These are phyloP conservation scores for Puccinia triticina DNA, from an alignment of 1,284 basidiomycete species.

Conservation along the genomic window DNA sequence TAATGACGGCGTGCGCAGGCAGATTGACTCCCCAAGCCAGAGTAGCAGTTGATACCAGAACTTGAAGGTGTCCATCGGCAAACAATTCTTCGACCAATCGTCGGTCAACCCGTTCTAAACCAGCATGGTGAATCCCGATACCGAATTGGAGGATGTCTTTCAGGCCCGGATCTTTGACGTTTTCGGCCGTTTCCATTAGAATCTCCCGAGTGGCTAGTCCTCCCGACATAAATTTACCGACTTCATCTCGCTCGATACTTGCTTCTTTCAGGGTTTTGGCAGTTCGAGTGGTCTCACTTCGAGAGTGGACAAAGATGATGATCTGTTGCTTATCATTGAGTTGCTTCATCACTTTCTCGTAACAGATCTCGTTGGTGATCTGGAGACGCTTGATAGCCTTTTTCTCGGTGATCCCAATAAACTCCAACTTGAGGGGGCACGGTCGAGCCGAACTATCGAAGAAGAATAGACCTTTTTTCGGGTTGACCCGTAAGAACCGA, in stretches of 20 bases:
- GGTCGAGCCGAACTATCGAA: slow-evolving; percentile 93
- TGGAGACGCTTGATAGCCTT: slow-evolving; percentile 99
- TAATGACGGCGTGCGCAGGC: slow-evolving; percentile 96
- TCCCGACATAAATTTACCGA: slow-evolving; percentile 90
- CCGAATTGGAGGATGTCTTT: slow-evolving; percentile 93
- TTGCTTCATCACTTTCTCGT: slow-evolving; percentile 77
- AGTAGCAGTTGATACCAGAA: slow-evolving; percentile 94
- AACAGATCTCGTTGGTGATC: slow-evolving; percentile 98
- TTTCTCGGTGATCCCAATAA: slow-evolving; percentile 97
- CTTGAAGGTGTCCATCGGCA: slow-evolving; percentile 86
- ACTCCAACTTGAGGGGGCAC: slow-evolving; percentile 93
- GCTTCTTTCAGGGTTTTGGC: slow-evolving; percentile 91
- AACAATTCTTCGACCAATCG: slow-evolving; percentile 93
- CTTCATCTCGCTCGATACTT: slow-evolving; percentile 94
- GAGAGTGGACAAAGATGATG: slow-evolving; percentile 94
- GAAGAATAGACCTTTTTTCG: slow-evolving; percentile 89
- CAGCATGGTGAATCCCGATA: slow-evolving; percentile 98
- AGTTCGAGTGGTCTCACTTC: slow-evolving; percentile 97
- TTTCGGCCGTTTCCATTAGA: slow-evolving; percentile 77
- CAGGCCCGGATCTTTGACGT: slow-evolving; percentile 81
- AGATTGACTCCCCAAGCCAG: slow-evolving; percentile 99
- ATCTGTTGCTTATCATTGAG: slow-evolving; percentile 70
- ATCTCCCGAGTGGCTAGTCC: slow-evolving; percentile 87
- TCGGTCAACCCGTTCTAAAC: slow-evolving; percentile 93
- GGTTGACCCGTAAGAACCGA: slow-evolving; percentile 92